A percentile compares a stretch with the other conserved stretches of the same genome.
These are phyloP conservation scores for Aspergillus terreus DNA, from an alignment of 2,329 filamentous ascomycete genomes.

Conservation along the genomic window DNA sequence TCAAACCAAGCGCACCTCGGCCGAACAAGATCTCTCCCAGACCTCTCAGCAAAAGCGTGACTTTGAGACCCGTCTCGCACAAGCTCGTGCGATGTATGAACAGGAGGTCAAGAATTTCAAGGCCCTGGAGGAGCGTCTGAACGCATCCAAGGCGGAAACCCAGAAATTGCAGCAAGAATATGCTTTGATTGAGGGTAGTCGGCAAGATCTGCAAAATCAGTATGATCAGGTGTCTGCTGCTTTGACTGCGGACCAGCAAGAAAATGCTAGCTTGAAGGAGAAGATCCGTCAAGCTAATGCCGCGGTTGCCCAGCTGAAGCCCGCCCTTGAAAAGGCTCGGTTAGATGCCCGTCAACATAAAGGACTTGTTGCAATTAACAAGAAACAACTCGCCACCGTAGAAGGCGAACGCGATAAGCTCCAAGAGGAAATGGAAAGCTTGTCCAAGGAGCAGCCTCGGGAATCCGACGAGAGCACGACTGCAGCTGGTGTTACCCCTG, in stretches of 20 bases:
- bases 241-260: constrained; percentile 81
- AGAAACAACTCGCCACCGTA: constrained; percentile 89
- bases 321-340: constrained; percentile 88
- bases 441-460: constrained; percentile 59
- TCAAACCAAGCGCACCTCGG: constrained; percentile 72
- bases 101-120: constrained; percentile 87
- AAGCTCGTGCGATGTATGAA: constrained; percentile 85
- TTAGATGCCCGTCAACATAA: constrained; percentile 93
- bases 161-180: constrained; percentile 80
- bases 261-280: constrained; percentile 82
- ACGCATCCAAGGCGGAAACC: constrained; percentile 71
- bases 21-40: constrained; percentile 78
- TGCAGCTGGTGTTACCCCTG: constrained; percentile 39
- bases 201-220: constrained; percentile 77
- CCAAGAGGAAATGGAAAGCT: constrained; percentile 69
- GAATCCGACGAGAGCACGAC: constrained; percentile 49
- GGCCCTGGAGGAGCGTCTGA: constrained; percentile 77
- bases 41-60: constrained; percentile 85
- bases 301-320: constrained; percentile 79
- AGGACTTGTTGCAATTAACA: constrained; percentile 94
- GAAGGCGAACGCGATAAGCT: constrained; percentile 87
- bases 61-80: constrained; percentile 82
- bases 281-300: constrained; percentile 78
- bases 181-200: constrained; percentile 74
- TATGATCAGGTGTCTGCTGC: constrained; percentile 71